Evolutionary conservation across 306 rosid species (phyloP).

Genomic region (Dryas drummondii): DNA sequence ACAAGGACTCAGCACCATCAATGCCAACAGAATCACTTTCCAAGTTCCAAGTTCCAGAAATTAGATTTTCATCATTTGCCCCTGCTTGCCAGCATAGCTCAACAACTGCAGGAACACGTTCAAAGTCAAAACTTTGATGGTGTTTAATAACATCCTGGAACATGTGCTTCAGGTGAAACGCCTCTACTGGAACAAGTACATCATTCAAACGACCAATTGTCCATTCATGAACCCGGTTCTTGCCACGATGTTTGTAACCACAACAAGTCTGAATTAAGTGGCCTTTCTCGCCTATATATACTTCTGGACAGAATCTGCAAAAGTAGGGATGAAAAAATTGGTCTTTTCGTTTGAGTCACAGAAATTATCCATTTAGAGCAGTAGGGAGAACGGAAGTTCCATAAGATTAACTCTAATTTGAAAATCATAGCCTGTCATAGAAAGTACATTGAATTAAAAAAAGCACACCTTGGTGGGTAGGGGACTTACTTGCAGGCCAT

Average conservation of each 20-base stretch:
- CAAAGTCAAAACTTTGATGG: conserved; percentile 73
- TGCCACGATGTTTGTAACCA: conserved; percentile 62
- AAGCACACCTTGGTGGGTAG: not conserved
- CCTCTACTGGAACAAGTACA: conserved; percentile 71
- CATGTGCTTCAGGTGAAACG: conserved; percentile 70
- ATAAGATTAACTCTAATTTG: not conserved
- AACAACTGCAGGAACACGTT: conserved; percentile 77
- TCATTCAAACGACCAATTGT: conserved; percentile 58
- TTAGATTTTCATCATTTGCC: conserved; percentile 35
- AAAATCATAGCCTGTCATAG: not conserved
- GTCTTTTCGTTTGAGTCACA: not conserved
- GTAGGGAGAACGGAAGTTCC: not conserved
- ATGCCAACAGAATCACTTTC: conserved; percentile 30
- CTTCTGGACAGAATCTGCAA: conserved; percentile 79
- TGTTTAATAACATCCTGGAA: conserved; percentile 71
- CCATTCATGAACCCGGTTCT: conserved; percentile 76
- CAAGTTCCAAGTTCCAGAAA: conserved; percentile 31
- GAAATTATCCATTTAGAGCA: not conserved
- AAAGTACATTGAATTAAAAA: not conserved
- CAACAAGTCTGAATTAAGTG: conserved; percentile 70
- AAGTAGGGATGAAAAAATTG: conserved; percentile 7
- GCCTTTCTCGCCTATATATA: conserved; percentile 66
- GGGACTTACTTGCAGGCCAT: conserved; percentile 74
- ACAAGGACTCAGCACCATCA: conserved; percentile 37
- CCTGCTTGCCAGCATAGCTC: conserved; percentile 95